Evolutionary conservation across 2,329 filamentous ascomycete species (phyloP).

Genomic region (Harringtonia aguacate): DNA sequence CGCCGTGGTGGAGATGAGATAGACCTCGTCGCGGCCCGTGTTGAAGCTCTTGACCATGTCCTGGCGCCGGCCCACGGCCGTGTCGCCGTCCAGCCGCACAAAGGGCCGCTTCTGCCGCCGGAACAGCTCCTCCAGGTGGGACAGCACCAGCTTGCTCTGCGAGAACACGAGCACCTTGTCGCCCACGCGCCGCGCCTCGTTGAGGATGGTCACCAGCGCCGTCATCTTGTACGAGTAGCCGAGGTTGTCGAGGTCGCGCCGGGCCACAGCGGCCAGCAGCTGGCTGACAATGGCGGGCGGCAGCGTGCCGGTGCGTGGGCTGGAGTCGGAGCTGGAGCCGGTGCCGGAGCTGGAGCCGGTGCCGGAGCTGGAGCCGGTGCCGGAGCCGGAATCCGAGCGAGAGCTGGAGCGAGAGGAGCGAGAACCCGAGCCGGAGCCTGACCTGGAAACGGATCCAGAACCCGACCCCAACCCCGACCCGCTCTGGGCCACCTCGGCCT

Average conservation of each 20-base stretch:
- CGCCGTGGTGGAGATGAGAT: slow-evolving; percentile 73
- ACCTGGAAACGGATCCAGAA: too few relatives aligned
- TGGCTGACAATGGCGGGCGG: slow-evolving; percentile 18
- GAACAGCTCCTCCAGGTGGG: slow-evolving; percentile 56
- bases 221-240: slow-evolving; percentile 56
- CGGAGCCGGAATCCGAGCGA: too few relatives aligned
- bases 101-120: slow-evolving; percentile 33
- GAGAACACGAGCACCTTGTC: slow-evolving; percentile 81
- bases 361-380: too few relatives aligned
- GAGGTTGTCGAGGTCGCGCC: slow-evolving; percentile 30
- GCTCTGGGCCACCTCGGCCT: slow-evolving; percentile 4
- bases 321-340: too few relatives aligned
- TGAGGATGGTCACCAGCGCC: slow-evolving; percentile 58
- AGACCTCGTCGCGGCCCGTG: slow-evolving; percentile 41
- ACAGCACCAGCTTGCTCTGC: slow-evolving; percentile 56
- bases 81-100: slow-evolving; percentile 57
- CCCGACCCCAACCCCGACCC: too few relatives aligned
- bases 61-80: slow-evolving; percentile 47
- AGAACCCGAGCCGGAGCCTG: too few relatives aligned
- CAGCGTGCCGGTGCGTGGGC: slow-evolving; percentile 12
- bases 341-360: too few relatives aligned
- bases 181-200: slow-evolving; percentile 44
- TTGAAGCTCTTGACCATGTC: slow-evolving; percentile 60
- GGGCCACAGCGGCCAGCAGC: slow-evolving; percentile 25
- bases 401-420: too few relatives aligned